Conservation (phyloP, 1,284 basidiomycete genomes). For the Irpex sp. region DNA sequence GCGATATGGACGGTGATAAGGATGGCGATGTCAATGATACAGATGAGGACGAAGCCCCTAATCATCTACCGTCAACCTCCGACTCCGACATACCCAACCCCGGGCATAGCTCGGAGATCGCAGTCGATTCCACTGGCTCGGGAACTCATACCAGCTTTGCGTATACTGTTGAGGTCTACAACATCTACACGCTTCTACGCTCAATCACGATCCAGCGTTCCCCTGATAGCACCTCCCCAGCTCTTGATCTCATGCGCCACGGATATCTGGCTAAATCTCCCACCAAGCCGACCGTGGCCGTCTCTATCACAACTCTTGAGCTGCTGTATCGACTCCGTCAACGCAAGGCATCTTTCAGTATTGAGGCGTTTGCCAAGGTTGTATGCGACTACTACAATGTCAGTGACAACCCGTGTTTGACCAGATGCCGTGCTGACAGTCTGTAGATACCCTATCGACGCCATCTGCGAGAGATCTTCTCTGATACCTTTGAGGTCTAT, state of each 20-base stretch:
- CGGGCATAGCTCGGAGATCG: too few species aligned
- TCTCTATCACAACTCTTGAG: conserved; percentile 29
- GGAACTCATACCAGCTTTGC: not conserved
- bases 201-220: not conserved
- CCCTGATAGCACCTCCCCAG: conserved; percentile 5
- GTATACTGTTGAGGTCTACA: conserved; percentile 8
- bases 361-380: conserved; percentile 31
- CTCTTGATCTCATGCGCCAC: conserved; percentile 10
- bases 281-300: conserved; percentile 14
- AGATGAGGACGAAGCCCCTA: too few species aligned
- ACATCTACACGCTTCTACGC: conserved; percentile 1
- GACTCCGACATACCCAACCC: too few species aligned
- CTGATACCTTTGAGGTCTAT: conserved; percentile 29
- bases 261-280: conserved; percentile 10
- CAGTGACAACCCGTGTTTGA: conserved; percentile 5
- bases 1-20: too few species aligned
- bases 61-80: too few species aligned
- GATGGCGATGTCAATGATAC: too few species aligned
- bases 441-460: conserved; percentile 11
- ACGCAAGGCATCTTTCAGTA: conserved; percentile 26
- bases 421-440: not conserved
- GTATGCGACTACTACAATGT: conserved; percentile 31
- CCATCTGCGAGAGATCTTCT: conserved; percentile 15
- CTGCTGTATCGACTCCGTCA: conserved; percentile 22
- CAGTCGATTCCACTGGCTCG: too few species aligned